Conservation (phyloP, 495 filamentous ascomycete genomes). For the Viridothelium virens region DNA sequence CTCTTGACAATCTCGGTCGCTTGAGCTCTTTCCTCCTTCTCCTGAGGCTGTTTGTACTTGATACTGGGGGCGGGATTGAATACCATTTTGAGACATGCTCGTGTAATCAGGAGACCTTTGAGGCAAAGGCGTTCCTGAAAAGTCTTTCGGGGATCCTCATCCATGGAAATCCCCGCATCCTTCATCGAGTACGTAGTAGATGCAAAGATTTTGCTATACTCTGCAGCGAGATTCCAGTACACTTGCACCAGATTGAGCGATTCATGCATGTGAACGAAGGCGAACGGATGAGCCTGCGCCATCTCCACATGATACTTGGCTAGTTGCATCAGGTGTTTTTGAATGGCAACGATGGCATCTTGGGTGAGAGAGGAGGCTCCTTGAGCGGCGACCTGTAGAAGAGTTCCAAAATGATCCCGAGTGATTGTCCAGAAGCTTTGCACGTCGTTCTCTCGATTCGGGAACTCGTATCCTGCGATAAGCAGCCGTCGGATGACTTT, state of each 20-base stretch:
- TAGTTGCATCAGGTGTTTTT: conserved; percentile 80
- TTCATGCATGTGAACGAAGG: conserved; percentile 72
- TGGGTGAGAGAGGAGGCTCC: conserved; percentile 26
- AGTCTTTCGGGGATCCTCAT: conserved; percentile 41
- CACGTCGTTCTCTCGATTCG: conserved; percentile 66
- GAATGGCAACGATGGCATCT: conserved; percentile 47
- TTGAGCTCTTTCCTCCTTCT: conserved; percentile 59
- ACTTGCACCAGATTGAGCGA: conserved; percentile 63
- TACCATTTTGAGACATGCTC: conserved; percentile 74
- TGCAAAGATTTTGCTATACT: conserved; percentile 64
- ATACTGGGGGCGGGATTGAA: conserved; percentile 74
- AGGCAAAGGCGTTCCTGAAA: conserved; percentile 69
- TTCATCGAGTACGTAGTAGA: conserved; percentile 34
- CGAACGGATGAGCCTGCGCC: conserved; percentile 62
- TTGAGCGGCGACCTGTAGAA: not conserved
- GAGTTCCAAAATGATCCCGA: conserved; percentile 54
- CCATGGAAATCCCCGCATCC: conserved; percentile 45
- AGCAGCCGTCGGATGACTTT: conserved; percentile 75
- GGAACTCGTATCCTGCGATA: conserved; percentile 73
- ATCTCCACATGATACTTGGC: conserved; percentile 87
- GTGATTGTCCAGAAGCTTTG: conserved; percentile 67
- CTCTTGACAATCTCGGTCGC: conserved; percentile 58
- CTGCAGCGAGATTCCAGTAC: conserved; percentile 75
- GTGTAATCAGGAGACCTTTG: conserved; percentile 72
- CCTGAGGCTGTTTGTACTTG: conserved; percentile 62